Percentiles rank a stretch among this genome's conserved stretches.
These are phyloP conservation scores for Amorphotheca resinae DNA, from an alignment of 495 filamentous ascomycete species.

Conservation along the genomic window DNA sequence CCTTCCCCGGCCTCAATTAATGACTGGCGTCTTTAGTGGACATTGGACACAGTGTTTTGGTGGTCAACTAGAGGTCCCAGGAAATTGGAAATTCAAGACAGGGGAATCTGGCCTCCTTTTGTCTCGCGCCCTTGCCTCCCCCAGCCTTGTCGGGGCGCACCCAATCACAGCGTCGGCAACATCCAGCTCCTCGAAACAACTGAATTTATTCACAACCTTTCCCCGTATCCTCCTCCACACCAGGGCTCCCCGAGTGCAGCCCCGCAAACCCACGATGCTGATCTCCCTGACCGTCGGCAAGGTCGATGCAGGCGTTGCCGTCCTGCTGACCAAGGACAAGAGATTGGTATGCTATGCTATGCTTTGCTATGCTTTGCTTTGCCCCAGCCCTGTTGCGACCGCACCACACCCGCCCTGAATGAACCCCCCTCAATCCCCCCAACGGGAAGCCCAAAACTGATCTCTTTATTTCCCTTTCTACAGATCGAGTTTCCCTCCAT, in stretches of 20 bases:
- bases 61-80: too few species aligned
- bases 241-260: too few species aligned
- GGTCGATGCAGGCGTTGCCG: constrained; percentile 95
- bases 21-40: too few species aligned
- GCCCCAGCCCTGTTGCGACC: constrained; percentile 9
- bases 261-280: constrained; percentile 61
- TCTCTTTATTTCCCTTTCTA: background rate
- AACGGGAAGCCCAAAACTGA: constrained; percentile 1
- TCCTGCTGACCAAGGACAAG: constrained; percentile 93
- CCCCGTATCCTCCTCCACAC: too few species aligned
- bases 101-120: too few species aligned
- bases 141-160: constrained; percentile 8
- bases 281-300: constrained; percentile 98
- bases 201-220: too few species aligned
- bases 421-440: too few species aligned
- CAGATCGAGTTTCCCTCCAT: constrained; percentile 99
- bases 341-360: constrained; percentile 85
- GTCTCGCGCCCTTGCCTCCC: background rate
- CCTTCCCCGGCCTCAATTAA: too few species aligned
- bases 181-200: background rate
- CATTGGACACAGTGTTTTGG: too few species aligned
- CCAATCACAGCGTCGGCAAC: constrained; percentile 8
- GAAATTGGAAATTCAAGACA: too few species aligned
- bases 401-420: background rate
- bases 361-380: too few species aligned